Evolutionary conservation across 345 rosid genomes (phyloP).

Genomic region (Gossypium turneri): DNA sequence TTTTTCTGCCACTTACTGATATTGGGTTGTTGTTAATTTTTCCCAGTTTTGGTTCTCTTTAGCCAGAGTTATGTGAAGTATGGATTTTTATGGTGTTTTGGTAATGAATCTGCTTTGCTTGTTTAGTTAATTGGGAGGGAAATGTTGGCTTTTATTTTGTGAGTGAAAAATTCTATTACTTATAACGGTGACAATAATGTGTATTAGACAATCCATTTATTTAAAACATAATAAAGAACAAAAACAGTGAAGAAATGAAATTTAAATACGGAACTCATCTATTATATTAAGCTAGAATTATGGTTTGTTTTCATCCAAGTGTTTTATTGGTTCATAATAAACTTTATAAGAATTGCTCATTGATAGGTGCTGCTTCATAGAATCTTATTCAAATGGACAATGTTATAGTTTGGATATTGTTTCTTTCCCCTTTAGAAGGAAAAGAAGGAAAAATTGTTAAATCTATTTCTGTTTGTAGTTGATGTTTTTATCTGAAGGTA

Average conservation of each 20-base stretch:
- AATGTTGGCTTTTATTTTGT: not conserved
- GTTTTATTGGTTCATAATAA: not conserved
- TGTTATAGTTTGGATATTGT: not conserved
- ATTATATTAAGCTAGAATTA: not conserved
- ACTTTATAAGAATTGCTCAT: conserved; percentile 1
- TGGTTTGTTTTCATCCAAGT: not conserved
- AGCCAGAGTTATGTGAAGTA: not conserved
- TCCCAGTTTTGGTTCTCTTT: conserved; percentile 6
- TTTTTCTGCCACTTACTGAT: conserved; percentile 2
- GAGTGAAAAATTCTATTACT: not conserved
- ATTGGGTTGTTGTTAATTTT: not conserved
- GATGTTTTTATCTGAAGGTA: not conserved
- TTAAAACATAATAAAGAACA: not conserved
- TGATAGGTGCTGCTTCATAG: not conserved
- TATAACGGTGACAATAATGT: not conserved
- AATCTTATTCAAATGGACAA: not conserved
- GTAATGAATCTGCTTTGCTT: not conserved
- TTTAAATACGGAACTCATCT: not conserved
- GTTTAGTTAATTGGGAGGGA: conserved; percentile 3
- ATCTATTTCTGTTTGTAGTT: not conserved
- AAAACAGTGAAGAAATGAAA: not conserved
- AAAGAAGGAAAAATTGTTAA: not conserved
- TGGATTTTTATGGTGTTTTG: not conserved
- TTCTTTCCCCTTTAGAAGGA: not conserved
- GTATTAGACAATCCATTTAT: not conserved